A percentile compares a stretch with the other conserved stretches of the same genome.
Evolutionary conservation across 441 rosid genomes (phyloP).

Genomic region (Corymbia citriodora): DNA sequence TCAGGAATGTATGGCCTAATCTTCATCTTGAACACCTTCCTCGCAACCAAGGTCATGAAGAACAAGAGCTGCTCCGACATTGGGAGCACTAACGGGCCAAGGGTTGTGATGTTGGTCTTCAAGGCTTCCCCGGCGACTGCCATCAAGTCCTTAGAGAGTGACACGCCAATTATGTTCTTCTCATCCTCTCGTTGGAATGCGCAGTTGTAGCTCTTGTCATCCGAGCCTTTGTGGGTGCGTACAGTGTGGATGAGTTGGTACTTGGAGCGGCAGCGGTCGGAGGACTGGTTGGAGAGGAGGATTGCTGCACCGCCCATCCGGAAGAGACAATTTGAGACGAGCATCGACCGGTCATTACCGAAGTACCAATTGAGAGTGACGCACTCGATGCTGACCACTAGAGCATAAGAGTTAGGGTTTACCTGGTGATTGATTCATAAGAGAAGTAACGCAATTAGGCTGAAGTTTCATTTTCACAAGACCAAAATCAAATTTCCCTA

Average conservation of each 20-base stretch:
- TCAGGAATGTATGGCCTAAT: conserved; percentile 34
- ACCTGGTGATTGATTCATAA: conserved; percentile 26
- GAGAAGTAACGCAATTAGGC: background rate
- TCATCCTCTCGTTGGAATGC: conserved; percentile 55
- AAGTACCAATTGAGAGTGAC: conserved; percentile 55
- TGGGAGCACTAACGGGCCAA: conserved; percentile 32
- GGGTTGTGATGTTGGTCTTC: conserved; percentile 35
- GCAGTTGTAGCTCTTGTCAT: conserved; percentile 39
- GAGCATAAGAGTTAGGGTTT: conserved; percentile 46
- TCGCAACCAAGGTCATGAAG: conserved; percentile 19
- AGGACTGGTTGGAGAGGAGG: conserved; percentile 47
- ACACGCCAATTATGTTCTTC: conserved; percentile 21
- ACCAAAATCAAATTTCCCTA: background rate
- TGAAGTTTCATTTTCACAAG: background rate
- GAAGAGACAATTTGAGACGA: conserved; percentile 59
- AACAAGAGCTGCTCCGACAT: conserved; percentile 40
- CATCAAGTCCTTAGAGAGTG: conserved; percentile 41
- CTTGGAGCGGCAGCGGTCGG: conserved; percentile 45
- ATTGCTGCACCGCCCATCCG: conserved; percentile 59
- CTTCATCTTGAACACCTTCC: conserved; percentile 31
- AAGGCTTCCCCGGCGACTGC: conserved; percentile 36
- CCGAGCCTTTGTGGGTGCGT: conserved; percentile 55
- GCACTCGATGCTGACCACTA: conserved; percentile 61
- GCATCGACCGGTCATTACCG: conserved; percentile 63
- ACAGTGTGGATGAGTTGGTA: conserved; percentile 57